Evolutionary conservation across 1,284 basidiomycete species (phyloP).

Genomic region (Phaffia rhodozyma): DNA sequence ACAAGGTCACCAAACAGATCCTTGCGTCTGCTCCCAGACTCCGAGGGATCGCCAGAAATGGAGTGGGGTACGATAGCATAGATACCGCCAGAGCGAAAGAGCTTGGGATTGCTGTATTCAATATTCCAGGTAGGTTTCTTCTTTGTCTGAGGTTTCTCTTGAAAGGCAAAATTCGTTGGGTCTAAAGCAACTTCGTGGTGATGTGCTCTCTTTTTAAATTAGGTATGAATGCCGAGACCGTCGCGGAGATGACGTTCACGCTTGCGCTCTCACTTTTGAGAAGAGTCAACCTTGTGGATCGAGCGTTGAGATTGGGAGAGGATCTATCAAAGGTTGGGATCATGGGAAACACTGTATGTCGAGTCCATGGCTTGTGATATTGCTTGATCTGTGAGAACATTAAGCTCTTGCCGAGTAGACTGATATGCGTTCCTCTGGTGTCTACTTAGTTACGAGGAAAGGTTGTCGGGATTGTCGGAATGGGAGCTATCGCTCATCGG

Average conservation of each 20-base stretch:
- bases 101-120: constrained; percentile 47
- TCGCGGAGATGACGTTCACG: constrained; percentile 44
- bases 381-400: no score
- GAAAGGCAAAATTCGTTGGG: no score
- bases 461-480: constrained; percentile 35
- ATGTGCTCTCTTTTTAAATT: background rate
- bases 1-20: constrained; percentile 18
- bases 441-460: constrained; percentile 31
- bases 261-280: constrained; percentile 43
- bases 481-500: constrained; percentile 36
- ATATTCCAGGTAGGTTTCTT: constrained; percentile 35
- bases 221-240: constrained; percentile 43
- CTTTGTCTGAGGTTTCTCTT: no score
- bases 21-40: constrained; percentile 21
- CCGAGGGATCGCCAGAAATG: constrained; percentile 27
- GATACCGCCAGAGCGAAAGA: constrained; percentile 36
- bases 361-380: no score
- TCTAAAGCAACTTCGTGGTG: no score
- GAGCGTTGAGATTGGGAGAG: constrained; percentile 46
- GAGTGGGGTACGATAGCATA: constrained; percentile 29
- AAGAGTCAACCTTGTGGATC: constrained; percentile 45
- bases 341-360: constrained; percentile 24
- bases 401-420: no score
- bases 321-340: constrained; percentile 40
- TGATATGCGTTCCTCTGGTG: no score